Evolutionary conservation across 164 flowering plant genomes (phyloP).

Genomic region (Magnolia changhungtana): DNA sequence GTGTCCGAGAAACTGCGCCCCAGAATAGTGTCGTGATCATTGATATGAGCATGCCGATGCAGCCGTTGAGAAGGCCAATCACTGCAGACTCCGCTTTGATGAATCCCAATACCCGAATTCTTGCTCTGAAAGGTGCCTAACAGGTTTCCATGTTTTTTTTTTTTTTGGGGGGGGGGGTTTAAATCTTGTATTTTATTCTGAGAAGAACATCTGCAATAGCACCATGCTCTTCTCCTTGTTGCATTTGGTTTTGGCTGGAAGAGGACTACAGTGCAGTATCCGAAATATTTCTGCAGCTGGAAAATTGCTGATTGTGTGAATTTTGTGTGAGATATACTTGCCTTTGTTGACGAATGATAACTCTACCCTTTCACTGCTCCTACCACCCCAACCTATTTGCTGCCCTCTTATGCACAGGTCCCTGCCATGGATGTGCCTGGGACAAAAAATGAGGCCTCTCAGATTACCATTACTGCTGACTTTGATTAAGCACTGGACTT

Average conservation of each 20-base stretch:
- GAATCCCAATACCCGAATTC: constrained; percentile 91
- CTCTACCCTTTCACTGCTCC: too few relatives aligned
- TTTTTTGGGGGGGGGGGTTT: neutral
- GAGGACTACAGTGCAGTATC: neutral
- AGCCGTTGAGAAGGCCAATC: constrained; percentile 95
- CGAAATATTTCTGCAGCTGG: neutral
- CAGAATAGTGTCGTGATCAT: constrained; percentile 95
- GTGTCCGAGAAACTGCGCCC: constrained; percentile 94
- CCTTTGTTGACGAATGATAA: too few relatives aligned
- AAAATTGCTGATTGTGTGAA: too few relatives aligned
- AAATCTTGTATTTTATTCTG: neutral
- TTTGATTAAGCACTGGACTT: too few relatives aligned
- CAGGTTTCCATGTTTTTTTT: neutral
- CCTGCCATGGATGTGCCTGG: too few relatives aligned
- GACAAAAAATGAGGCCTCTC: too few relatives aligned
- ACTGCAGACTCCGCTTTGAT: constrained; percentile 98
- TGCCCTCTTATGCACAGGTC: too few relatives aligned
- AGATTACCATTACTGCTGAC: too few relatives aligned
- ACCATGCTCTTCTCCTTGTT: neutral
- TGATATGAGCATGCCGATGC: constrained; percentile 96
- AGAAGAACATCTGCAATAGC: neutral
- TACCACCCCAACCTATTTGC: too few relatives aligned
- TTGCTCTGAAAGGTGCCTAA: constrained; percentile 83
- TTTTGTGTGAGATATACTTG: too few relatives aligned
- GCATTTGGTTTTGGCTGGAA: neutral